A percentile compares a stretch with the other conserved stretches of the same genome.
Conservation (phyloP, 306 rosid species). For the Senna tora region DNA sequence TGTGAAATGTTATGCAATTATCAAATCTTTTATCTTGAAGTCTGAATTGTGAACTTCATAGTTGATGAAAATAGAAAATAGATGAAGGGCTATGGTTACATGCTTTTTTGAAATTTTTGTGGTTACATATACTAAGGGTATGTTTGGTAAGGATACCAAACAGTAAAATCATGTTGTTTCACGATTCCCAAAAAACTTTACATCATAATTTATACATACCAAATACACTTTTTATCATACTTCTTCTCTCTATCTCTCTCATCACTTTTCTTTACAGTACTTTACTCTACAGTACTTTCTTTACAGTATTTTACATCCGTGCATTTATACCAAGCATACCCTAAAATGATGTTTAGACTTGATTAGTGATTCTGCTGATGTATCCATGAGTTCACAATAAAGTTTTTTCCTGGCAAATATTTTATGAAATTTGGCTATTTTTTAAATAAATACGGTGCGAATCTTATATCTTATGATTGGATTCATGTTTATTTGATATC, state of each 20-base stretch:
- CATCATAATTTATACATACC: no score
- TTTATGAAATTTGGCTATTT: neutral
- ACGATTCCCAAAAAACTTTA: no score
- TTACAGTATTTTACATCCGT: no score
- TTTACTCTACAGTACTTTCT: no score
- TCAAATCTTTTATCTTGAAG: constrained; percentile 1
- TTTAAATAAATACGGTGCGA: neutral
- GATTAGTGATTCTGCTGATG: neutral
- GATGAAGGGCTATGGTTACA: constrained; percentile 1
- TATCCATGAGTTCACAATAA: neutral
- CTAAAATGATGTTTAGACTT: neutral
- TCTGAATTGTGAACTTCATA: constrained; percentile 28
- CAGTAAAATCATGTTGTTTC: no score
- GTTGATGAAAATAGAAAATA: neutral
- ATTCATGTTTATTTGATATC: constrained; percentile 17
- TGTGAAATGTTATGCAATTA: constrained; percentile 39
- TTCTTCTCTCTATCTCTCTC: no score
- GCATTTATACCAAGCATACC: no score
- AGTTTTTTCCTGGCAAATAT: neutral
- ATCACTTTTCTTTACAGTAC: no score
- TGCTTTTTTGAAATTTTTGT: constrained; percentile 5
- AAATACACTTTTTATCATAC: no score
- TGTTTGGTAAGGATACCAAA: no score
- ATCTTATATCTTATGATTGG: neutral
- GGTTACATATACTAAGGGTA: no score